Conservation (phyloP, 177 flowering plant genomes). For the Telopea speciosissima region DNA sequence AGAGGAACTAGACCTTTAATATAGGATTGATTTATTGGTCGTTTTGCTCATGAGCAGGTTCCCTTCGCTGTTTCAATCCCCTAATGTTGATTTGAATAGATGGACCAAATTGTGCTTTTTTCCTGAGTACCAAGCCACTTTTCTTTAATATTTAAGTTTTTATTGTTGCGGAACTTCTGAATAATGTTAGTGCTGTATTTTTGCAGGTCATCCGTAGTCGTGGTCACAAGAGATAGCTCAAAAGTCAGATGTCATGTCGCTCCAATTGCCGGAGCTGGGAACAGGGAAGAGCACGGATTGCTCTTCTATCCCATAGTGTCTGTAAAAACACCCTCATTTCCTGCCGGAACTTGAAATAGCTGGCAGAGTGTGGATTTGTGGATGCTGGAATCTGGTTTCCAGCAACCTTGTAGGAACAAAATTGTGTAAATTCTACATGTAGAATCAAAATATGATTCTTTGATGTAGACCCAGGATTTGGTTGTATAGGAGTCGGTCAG, state of each 20-base stretch:
- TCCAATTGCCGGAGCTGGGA: conserved; percentile 42
- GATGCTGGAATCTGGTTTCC: conserved; percentile 40
- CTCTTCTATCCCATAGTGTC: conserved; percentile 42
- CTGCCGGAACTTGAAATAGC: conserved; percentile 32
- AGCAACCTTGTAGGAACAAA: conserved; percentile 38
- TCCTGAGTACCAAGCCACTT: no score
- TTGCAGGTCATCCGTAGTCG: conserved; percentile 67
- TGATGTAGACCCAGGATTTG: conserved; percentile 36
- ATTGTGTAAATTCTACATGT: conserved; percentile 18
- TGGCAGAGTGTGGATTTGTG: conserved; percentile 23
- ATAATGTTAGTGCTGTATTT: background rate
- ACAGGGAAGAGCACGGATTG: conserved; percentile 36
- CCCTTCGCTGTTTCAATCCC: no score
- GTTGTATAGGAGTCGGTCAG: conserved; percentile 35
- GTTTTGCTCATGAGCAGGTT: no score
- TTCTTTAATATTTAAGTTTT: background rate
- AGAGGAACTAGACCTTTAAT: no score
- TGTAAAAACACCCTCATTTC: conserved; percentile 27
- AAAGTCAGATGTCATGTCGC: conserved; percentile 49
- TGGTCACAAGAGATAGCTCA: conserved; percentile 50
- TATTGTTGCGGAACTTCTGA: background rate
- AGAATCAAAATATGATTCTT: conserved; percentile 81
- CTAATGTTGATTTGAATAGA: no score
- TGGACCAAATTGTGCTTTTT: no score
- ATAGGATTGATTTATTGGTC: background rate